Evolutionary conservation across 805 yeast genomes (phyloP).

Genomic region (Candida ficus): DNA sequence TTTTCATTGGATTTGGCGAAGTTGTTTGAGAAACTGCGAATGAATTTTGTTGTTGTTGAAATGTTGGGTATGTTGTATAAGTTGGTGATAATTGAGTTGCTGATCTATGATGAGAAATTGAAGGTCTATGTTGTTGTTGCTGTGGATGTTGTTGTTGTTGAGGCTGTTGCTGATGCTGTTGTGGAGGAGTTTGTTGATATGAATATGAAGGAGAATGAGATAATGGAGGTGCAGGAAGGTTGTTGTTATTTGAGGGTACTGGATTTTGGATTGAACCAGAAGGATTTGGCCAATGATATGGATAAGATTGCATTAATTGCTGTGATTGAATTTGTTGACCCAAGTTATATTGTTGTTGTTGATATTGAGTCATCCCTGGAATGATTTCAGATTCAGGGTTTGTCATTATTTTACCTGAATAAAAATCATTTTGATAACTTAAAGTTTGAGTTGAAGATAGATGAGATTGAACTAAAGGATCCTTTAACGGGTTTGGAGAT

Average conservation of each 20-base stretch:
- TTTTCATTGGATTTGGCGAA: constrained; percentile 1
- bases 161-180: neutral
- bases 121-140: neutral
- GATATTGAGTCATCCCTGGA: too few species aligned
- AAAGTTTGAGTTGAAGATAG: neutral
- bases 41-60: neutral
- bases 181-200: neutral
- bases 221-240: too few species aligned
- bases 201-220: neutral
- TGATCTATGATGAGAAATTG: neutral
- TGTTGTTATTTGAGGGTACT: too few species aligned
- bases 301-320: neutral
- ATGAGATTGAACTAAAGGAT: too few species aligned
- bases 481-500: too few species aligned
- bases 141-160: neutral
- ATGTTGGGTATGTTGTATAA: neutral
- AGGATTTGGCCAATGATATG: neutral
- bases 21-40: neutral
- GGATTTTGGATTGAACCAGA: too few species aligned
- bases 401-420: too few species aligned
- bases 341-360: constrained; percentile 4
- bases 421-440: neutral
- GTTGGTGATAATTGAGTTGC: neutral
- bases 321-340: neutral
- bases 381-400: too few species aligned